A percentile compares a stretch with the other conserved stretches of the same genome.
phyloP scores from a whole-genome alignment of 345 rosid species.

The Trapa incisa region DNA sequence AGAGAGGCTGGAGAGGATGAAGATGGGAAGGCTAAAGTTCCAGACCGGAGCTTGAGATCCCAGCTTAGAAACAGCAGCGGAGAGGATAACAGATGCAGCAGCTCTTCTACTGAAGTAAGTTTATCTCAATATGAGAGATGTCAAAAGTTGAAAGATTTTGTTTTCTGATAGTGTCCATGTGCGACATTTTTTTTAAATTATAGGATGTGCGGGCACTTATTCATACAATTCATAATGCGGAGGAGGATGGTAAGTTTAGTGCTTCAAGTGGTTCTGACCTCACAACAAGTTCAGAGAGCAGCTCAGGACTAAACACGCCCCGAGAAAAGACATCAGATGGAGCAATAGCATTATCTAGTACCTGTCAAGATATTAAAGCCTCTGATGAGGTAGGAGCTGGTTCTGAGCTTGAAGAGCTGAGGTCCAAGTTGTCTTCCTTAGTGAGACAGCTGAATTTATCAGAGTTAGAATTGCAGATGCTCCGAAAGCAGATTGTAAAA shows the following conservation, averaged over 20 bases:
- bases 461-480: conserved; percentile 71
- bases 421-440: conserved; percentile 41
- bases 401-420: conserved; percentile 57
- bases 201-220: too few relatives aligned
- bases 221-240: too few relatives aligned
- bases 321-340: conserved; percentile 36
- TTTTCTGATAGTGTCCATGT: too few relatives aligned
- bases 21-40: conserved; percentile 27
- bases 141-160: too few relatives aligned
- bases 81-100: conserved; percentile 20
- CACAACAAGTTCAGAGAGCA: conserved; percentile 30
- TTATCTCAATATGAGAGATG: too few relatives aligned
- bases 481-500: conserved; percentile 73
- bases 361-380: conserved; percentile 47
- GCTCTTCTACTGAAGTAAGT: conserved; percentile 33
- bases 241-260: too few relatives aligned
- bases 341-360: conserved; percentile 26
- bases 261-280: too few relatives aligned
- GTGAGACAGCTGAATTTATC: conserved; percentile 64
- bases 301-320: conserved; percentile 58
- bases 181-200: too few relatives aligned
- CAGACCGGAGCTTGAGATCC: conserved; percentile 41
- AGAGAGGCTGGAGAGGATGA: conserved; percentile 56
- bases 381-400: conserved; percentile 25
- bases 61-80: conserved; percentile 32